Evolutionary conservation across 192 early-diverging fungal species (phyloP).

Genomic region (Chytriomyces sp.): DNA sequence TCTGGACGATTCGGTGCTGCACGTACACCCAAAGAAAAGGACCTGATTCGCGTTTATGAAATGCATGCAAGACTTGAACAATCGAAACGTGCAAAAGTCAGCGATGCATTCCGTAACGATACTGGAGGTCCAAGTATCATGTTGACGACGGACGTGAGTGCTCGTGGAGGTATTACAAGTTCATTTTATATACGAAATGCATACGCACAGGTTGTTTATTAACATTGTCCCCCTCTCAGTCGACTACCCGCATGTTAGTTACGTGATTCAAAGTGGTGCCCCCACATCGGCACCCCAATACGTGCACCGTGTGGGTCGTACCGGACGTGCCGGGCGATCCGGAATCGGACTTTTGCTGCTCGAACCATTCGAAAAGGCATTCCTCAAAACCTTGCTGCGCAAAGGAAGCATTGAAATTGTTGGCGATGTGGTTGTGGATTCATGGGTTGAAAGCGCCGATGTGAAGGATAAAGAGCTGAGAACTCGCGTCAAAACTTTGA

Average conservation of each 20-base stretch:
- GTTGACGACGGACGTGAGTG: slow-evolving; percentile 94
- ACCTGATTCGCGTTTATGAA: slow-evolving; percentile 50
- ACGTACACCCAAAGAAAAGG: background rate
- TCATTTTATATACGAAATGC: too few relatives aligned
- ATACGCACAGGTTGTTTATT: background rate
- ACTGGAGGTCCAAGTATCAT: slow-evolving; percentile 64
- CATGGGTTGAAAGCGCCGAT: slow-evolving; percentile 28
- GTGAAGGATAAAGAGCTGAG: slow-evolving; percentile 37
- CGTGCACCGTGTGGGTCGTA: slow-evolving; percentile 95
- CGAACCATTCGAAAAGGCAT: slow-evolving; percentile 76
- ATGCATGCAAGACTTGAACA: slow-evolving; percentile 85
- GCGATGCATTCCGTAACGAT: slow-evolving; percentile 75
- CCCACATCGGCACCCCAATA: slow-evolving; percentile 86
- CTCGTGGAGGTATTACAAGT: slow-evolving; percentile 68
- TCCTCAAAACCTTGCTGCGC: slow-evolving; percentile 57
- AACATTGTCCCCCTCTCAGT: slow-evolving; percentile 47
- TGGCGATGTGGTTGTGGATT: slow-evolving; percentile 24
- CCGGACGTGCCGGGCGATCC: slow-evolving; percentile 90
- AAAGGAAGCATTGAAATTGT: slow-evolving; percentile 34
- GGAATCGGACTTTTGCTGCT: slow-evolving; percentile 87
- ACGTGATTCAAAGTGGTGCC: slow-evolving; percentile 89
- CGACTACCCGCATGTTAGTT: slow-evolving; percentile 91
- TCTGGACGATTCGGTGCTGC: background rate
- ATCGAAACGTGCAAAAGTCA: slow-evolving; percentile 68
- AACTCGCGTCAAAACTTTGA: slow-evolving; percentile 11